Percentiles rank a stretch among this genome's conserved stretches.
phyloP scores from a whole-genome alignment of 1,284 basidiomycete species.

The Rhodotorula sp. region DNA sequence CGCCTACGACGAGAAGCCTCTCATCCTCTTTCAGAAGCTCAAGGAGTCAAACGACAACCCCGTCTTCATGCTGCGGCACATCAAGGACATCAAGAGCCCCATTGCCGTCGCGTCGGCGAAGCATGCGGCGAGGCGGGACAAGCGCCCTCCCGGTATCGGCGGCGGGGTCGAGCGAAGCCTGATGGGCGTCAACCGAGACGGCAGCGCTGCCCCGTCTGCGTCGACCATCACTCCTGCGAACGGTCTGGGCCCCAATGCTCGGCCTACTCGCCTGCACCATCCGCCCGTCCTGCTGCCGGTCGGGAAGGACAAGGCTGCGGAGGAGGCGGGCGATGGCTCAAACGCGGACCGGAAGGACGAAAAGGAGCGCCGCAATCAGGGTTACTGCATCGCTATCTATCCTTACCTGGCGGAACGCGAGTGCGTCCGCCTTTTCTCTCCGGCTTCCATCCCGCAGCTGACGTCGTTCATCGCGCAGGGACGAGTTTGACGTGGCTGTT shows the following conservation, averaged over 20 bases:
- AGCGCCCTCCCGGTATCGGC: constrained; percentile 37
- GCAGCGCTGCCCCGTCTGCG: not conserved
- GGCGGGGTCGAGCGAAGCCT: constrained; percentile 32
- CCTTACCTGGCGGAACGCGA: constrained; percentile 49
- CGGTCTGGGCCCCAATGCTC: constrained; percentile 17
- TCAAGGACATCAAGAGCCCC: constrained; percentile 95
- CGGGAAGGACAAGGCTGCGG: constrained; percentile 30
- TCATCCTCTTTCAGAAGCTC: constrained; percentile 92
- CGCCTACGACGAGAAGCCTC: constrained; percentile 95
- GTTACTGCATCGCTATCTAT: constrained; percentile 56
- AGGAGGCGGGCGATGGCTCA: constrained; percentile 10
- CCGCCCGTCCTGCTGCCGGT: constrained; percentile 48
- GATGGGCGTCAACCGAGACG: constrained; percentile 29
- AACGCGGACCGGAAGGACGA: constrained; percentile 14
- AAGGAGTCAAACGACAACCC: constrained; percentile 97
- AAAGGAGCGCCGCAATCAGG: constrained; percentile 45
- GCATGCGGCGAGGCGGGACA: constrained; percentile 65
- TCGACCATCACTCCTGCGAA: not conserved
- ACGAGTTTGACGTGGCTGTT: constrained; percentile 96
- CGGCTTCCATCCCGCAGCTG: not conserved
- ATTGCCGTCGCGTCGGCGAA: constrained; percentile 93
- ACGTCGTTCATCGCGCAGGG: constrained; percentile 46
- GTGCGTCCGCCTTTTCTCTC: not conserved
- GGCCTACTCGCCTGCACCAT: constrained; percentile 47
- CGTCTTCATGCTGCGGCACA: constrained; percentile 97